Percentiles rank a stretch among this genome's conserved stretches.
Conservation (phyloP, 306 rosid species). For the Trifolium fragiferum region DNA sequence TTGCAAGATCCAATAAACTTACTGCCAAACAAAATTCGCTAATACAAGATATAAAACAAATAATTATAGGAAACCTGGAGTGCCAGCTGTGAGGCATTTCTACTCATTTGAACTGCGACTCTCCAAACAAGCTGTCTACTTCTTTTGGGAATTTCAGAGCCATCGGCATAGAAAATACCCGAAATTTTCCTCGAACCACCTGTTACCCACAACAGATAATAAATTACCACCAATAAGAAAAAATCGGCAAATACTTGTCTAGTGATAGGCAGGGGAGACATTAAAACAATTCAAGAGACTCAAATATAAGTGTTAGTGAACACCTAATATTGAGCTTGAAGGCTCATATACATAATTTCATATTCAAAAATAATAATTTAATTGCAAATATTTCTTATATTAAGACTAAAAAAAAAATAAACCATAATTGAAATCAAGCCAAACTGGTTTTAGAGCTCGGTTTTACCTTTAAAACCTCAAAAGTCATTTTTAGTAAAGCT, state of each 20-base stretch:
- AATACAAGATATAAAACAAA: slow-evolving; percentile 31
- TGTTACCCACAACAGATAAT: slow-evolving; percentile 50
- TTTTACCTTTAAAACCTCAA: background rate
- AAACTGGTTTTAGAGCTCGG: background rate
- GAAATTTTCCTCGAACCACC: slow-evolving; percentile 80
- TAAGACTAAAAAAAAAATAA: slow-evolving; percentile 8
- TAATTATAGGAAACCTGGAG: slow-evolving; percentile 70
- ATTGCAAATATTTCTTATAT: slow-evolving; percentile 11
- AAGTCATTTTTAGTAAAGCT: slow-evolving; percentile 5
- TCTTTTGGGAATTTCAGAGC: slow-evolving; percentile 83
- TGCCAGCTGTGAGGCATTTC: slow-evolving; percentile 86
- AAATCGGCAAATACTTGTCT: slow-evolving; percentile 7
- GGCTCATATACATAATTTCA: slow-evolving; percentile 16
- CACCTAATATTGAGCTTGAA: slow-evolving; percentile 11
- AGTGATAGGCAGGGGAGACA: slow-evolving; percentile 24
- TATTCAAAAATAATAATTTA: background rate
- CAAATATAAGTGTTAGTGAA: slow-evolving; percentile 5
- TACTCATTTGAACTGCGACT: slow-evolving; percentile 86
- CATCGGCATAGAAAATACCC: slow-evolving; percentile 74
- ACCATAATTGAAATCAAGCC: slow-evolving; percentile 29
- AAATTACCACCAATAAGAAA: slow-evolving; percentile 7
- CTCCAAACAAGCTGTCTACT: slow-evolving; percentile 89
- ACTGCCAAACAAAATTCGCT: slow-evolving; percentile 27
- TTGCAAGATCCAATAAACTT: slow-evolving; percentile 38
- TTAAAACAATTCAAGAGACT: slow-evolving; percentile 25